These are phyloP conservation scores for Trichophaea hybrida DNA, from an alignment of 2,329 filamentous ascomycete species.

Conservation along the genomic window DNA sequence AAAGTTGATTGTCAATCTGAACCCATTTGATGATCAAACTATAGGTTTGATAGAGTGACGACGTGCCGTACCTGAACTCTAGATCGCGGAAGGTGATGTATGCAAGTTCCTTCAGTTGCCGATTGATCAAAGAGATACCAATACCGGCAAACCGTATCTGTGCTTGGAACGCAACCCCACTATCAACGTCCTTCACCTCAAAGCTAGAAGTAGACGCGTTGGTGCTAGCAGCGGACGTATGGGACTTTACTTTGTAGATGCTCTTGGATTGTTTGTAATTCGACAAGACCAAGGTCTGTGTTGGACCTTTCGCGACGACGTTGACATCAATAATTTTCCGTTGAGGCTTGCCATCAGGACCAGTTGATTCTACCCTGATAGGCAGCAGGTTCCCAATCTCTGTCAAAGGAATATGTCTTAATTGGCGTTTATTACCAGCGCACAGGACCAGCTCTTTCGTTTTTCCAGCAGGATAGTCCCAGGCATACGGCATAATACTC, in stretches of 20 bases:
- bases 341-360: constrained; percentile 39
- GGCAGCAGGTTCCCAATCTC: constrained; percentile 94
- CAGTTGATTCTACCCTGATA: constrained; percentile 64
- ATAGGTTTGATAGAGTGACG: constrained; percentile 81
- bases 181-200: constrained; percentile 85
- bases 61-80: constrained; percentile 81
- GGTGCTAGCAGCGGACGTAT: constrained; percentile 38
- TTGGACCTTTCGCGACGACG: constrained; percentile 86
- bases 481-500: constrained; percentile 98
- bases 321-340: constrained; percentile 93
- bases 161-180: constrained; percentile 73
- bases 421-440: constrained; percentile 49
- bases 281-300: constrained; percentile 82
- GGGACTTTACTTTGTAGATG: constrained; percentile 58
- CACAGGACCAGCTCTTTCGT: constrained; percentile 81
- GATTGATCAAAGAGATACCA: constrained; percentile 85
- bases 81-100: constrained; percentile 90
- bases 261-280: constrained; percentile 91
- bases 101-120: constrained; percentile 77
- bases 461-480: constrained; percentile 98
- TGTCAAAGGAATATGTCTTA: constrained; percentile 82
- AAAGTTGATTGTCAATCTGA: constrained; percentile 95
- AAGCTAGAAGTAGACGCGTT: constrained; percentile 54
- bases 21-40: constrained; percentile 95
- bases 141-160: constrained; percentile 79